phyloP scores from a whole-genome alignment of 192 early-diverging fungal genomes.

The Gonapodya prolifera region DNA sequence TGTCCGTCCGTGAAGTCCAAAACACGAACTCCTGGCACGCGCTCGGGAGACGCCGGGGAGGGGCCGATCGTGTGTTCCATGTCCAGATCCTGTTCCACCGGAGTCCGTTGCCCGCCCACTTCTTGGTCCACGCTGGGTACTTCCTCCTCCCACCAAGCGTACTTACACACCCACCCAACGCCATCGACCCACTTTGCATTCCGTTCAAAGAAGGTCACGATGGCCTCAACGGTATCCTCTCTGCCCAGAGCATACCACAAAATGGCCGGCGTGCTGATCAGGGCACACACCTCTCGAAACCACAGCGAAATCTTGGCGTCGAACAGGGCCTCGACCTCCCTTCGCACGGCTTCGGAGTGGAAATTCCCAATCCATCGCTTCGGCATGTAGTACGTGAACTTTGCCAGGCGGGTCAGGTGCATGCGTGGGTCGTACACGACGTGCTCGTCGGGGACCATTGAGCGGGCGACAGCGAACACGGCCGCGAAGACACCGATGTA shows the following conservation, averaged over 20 bases:
- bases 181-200: slow-evolving; percentile 86
- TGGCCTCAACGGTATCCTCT: slow-evolving; percentile 53
- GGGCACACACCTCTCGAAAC: slow-evolving; percentile 42
- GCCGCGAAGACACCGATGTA: slow-evolving; percentile 85
- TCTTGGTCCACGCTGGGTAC: neutral
- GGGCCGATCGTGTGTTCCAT: neutral
- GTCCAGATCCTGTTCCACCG: neutral
- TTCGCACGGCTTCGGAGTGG: slow-evolving; percentile 62
- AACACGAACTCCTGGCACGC: neutral
- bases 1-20: neutral
- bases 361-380: slow-evolving; percentile 66
- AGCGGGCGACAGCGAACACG: slow-evolving; percentile 63
- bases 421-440: slow-evolving; percentile 69
- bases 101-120: neutral
- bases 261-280: slow-evolving; percentile 58
- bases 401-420: slow-evolving; percentile 61
- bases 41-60: slow-evolving; percentile 24
- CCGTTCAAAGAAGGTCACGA: slow-evolving; percentile 92
- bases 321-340: slow-evolving; percentile 66
- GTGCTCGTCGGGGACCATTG: slow-evolving; percentile 71
- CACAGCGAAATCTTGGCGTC: slow-evolving; percentile 67
- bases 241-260: slow-evolving; percentile 58
- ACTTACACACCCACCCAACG: slow-evolving; percentile 90
- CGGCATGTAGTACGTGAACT: slow-evolving; percentile 85
- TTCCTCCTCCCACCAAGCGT: slow-evolving; percentile 74